Conservation (phyloP, 371 early-diverging fungal species). For the Lichtheimia ramosa region DNA sequence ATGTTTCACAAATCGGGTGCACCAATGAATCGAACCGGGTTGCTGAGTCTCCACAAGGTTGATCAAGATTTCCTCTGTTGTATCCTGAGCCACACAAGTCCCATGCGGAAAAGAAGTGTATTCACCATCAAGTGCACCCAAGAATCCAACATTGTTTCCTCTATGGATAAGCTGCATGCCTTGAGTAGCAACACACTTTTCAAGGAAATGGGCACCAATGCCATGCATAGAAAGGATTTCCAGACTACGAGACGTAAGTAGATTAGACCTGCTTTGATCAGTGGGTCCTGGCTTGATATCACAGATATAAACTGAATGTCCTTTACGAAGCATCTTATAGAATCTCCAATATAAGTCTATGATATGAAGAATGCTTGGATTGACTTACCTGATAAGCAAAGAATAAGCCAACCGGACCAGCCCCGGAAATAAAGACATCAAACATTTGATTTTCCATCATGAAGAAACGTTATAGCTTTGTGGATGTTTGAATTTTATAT, state of each 20-base stretch:
- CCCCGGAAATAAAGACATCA: slow-evolving; percentile 42
- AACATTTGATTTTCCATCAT: slow-evolving; percentile 1
- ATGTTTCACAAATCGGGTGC: slow-evolving; percentile 24
- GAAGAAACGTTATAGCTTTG: neutral
- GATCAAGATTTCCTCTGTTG: slow-evolving; percentile 19
- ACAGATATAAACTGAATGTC: slow-evolving; percentile 31
- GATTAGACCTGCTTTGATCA: slow-evolving; percentile 35
- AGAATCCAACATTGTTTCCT: slow-evolving; percentile 20
- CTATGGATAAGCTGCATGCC: slow-evolving; percentile 21
- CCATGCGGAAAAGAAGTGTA: slow-evolving; percentile 26
- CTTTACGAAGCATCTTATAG: slow-evolving; percentile 16
- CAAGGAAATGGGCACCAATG: slow-evolving; percentile 21
- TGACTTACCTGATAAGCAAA: slow-evolving; percentile 28
- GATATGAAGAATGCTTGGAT: neutral
- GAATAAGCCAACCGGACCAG: slow-evolving; percentile 48
- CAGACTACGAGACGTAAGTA: slow-evolving; percentile 32
- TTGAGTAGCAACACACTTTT: slow-evolving; percentile 7
- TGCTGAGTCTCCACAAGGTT: slow-evolving; percentile 1
- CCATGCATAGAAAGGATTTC: slow-evolving; percentile 30
- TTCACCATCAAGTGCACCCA: slow-evolving; percentile 10
- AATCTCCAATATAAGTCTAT: neutral
- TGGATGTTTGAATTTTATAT: no score
- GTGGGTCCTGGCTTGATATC: slow-evolving; percentile 37
- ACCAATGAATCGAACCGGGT: slow-evolving; percentile 19
- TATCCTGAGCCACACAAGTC: slow-evolving; percentile 27